Evolutionary conservation across 1,139 yeast genomes (phyloP), one percentile per base, ranked within the genome.

Genomic region (Debaryomyces singareniensis): DNA sequence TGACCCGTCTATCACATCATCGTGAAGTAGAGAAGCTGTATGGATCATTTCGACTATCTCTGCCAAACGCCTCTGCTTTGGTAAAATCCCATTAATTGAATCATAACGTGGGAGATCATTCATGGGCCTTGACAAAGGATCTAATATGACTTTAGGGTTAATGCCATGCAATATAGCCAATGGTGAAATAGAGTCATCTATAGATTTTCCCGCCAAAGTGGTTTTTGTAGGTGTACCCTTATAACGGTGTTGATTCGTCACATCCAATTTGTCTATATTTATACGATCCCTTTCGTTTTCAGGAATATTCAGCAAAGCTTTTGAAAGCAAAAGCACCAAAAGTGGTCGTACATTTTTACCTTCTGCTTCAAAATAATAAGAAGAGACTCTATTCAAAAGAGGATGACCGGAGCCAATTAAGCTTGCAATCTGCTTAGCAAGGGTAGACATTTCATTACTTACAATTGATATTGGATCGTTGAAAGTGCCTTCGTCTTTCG

Each of bases 31-130:
- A n/a, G 95, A 82, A 2, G 98, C 97, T 2, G 98, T 91, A 55
- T 91, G 98, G 40, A 91, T 91, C 95, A 91, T 86, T 57, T 91
- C 99, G 9, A 91, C 96, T 45, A 91, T 89, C 58, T 91, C 98
- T 0, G 98, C 98, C 36, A 91, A 67, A 35, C 98, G 71, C 41
- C 97, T 70, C 58, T 91, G 99, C 43, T 91, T 87, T 28, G 98
- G 97, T 36, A 89, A 64, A 31, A 91, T 86, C 0, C 91, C 91
- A 44, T 71, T 74, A 18, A 61, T 57, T 5, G 64, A 49, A 47
- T 78, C 86, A 42, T 71, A 75, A 48, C 64, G 61, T 0, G 89
- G 85, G 37, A 83, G 64, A 27, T 75, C 67, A 42, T 77, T 83
- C 71, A 84, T 83, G 11, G 94, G 93, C 45, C 78, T 77, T 25